Evolutionary conservation across 768 basidiomycete species (phyloP), one percentile per base, ranked within the genome.

Genomic region (Tricholomella constricta): DNA sequence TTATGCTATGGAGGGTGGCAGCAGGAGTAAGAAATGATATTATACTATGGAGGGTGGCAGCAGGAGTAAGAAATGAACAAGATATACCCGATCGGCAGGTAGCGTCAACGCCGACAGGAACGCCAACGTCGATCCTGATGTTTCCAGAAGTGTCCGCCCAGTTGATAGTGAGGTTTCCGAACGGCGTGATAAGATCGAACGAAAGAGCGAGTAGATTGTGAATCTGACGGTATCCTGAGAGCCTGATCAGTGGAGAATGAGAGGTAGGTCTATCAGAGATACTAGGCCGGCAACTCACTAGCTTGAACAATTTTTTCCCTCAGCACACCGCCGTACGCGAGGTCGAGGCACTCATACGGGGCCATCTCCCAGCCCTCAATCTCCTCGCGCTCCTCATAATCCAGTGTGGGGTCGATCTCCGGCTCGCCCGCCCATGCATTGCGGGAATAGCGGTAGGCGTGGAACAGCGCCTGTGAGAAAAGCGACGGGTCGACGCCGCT

Each of bases 401-500:
- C 86, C 63, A 88, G 78, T 12, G 81, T 89, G 2, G 89, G 87
- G 62, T 91, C 89, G 17, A 85, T 82, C 64, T 91, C 90, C 5
- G 89, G 90, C 62, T 92, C 90, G 19, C 89, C 90, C 6, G 86
- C 82, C 89, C 90, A 91, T 19, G 86, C 86, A 55, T 75, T 80
- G 55, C 79, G 78, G 10, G 86, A 82, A 65, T 86, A 89, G 41
- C 82, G 79, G 65, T 88, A 82, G 2, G 90, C 85, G 68, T 90
- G 86, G 69, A 86, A 94, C 89, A 98, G 74, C 0, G 91, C 83
- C 71, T 97, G 94, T 1, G 93, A 86, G 73, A 95, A 98, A 40
- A 95, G 73, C 0, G 92, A 86, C 1, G 92, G 92, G 69, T 97
- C 93, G 47, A 91, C 81, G 14, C 91, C 89, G 23, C 82, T 81